Percentiles rank a stretch among this genome's conserved stretches.
Conservation (phyloP, 2,329 filamentous ascomycete species). For the Macroventuria anomochaeta region DNA sequence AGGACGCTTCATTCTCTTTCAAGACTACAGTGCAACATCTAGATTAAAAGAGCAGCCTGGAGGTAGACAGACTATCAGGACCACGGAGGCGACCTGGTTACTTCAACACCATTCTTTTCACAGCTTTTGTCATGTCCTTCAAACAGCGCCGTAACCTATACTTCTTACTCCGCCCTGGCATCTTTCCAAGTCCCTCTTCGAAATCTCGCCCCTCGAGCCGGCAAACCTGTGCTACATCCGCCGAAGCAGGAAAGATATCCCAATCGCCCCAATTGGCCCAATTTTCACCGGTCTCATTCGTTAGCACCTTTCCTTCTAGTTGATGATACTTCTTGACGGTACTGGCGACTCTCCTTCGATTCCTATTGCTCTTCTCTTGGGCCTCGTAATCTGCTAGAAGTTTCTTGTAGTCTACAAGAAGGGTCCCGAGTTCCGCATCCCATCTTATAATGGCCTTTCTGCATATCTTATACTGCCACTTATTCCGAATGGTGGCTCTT, state of each 20-base stretch:
- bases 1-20: no score
- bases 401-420: slow-evolving; percentile 18
- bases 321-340: slow-evolving; percentile 1
- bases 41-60: no score
- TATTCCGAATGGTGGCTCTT: slow-evolving; percentile 10
- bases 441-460: slow-evolving; percentile 10
- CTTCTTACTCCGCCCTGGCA: background rate
- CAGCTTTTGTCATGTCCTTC: background rate
- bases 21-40: no score
- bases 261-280: slow-evolving; percentile 11
- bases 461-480: slow-evolving; percentile 16
- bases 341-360: background rate
- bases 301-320: background rate
- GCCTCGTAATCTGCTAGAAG: slow-evolving; percentile 15
- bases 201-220: background rate
- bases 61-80: no score
- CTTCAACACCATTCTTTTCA: background rate
- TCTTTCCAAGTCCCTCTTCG: background rate
- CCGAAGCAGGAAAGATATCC: slow-evolving; percentile 1
- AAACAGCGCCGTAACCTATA: background rate
- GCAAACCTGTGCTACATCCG: slow-evolving; percentile 11
- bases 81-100: no score
- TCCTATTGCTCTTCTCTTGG: slow-evolving; percentile 3
- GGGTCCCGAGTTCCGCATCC: slow-evolving; percentile 5
- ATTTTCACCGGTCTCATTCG: background rate